A percentile compares a stretch with the other conserved stretches of the same genome.
Conservation (phyloP, 352 stramenopile genomes). For the Globisporangium spinosum region DNA sequence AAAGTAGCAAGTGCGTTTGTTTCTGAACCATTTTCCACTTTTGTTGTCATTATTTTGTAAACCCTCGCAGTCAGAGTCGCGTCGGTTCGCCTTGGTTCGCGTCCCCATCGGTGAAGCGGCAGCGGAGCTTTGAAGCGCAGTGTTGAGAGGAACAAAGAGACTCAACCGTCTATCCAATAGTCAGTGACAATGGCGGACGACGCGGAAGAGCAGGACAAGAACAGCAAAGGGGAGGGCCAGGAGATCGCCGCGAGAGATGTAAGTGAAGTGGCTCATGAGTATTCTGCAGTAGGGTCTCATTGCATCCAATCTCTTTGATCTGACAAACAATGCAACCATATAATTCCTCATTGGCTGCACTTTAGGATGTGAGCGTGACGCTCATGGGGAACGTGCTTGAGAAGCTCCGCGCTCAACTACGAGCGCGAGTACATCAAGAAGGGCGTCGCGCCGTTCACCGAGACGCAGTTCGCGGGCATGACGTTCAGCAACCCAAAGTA, state of each 20-base stretch:
- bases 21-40: neutral
- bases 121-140: neutral
- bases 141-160: neutral
- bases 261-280: neutral
- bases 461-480: conserved; percentile 69
- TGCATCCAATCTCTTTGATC: too few species aligned
- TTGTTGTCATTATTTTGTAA: neutral
- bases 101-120: neutral
- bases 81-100: too few species aligned
- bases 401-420: conserved; percentile 76
- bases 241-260: conserved; percentile 28
- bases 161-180: neutral
- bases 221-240: conserved; percentile 19
- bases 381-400: conserved; percentile 83
- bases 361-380: conserved; percentile 69
- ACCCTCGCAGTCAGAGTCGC: too few species aligned
- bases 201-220: conserved; percentile 23
- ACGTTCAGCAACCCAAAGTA: conserved; percentile 51
- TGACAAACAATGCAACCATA: too few species aligned
- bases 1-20: neutral
- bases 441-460: conserved; percentile 55
- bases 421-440: conserved; percentile 73
- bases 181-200: conserved; percentile 26
- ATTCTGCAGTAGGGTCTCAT: too few species aligned
- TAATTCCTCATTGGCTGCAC: too few species aligned